Conservation (phyloP, 1,284 basidiomycete genomes). For the Leccinum subatratum region DNA sequence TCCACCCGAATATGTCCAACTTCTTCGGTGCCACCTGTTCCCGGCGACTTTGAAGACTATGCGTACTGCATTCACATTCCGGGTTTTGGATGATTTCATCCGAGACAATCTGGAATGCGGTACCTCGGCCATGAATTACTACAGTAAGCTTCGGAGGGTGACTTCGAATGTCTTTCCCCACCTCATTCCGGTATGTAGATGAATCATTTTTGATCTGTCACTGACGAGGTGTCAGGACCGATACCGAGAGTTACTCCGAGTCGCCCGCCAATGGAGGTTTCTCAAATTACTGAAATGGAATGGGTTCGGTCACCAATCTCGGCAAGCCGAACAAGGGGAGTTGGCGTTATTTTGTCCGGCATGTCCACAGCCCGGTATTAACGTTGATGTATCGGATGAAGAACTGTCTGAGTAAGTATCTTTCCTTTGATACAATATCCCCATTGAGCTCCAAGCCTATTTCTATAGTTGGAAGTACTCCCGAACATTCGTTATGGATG, state of each 20-base stretch:
- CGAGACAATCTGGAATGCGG: conserved; percentile 26
- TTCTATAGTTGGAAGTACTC: conserved; percentile 9
- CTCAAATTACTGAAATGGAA: conserved; percentile 11
- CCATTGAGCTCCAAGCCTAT: background rate
- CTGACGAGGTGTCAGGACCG: conserved; percentile 3
- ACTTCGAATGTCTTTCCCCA: conserved; percentile 25
- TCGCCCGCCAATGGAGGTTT: conserved; percentile 5
- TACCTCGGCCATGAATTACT: conserved; percentile 28
- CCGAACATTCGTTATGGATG: conserved; percentile 8
- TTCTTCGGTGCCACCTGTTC: background rate
- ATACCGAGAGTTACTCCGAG: conserved; percentile 12
- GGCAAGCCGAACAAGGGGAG: background rate
- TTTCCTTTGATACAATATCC: background rate
- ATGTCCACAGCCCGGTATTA: conserved; percentile 18
- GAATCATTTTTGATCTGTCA: too few species aligned
- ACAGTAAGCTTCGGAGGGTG: conserved; percentile 17
- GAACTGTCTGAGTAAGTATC: background rate
- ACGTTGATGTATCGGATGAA: background rate
- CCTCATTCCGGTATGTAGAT: conserved; percentile 12
- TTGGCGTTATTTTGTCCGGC: conserved; percentile 16
- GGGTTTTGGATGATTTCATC: conserved; percentile 21
- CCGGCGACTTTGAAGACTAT: background rate
- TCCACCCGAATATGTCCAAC: conserved; percentile 13
- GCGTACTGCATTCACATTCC: background rate
- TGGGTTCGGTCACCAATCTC: background rate